Evolutionary conservation across 352 stramenopile genomes (phyloP).

Genomic region (Phytophthora ramorum): DNA sequence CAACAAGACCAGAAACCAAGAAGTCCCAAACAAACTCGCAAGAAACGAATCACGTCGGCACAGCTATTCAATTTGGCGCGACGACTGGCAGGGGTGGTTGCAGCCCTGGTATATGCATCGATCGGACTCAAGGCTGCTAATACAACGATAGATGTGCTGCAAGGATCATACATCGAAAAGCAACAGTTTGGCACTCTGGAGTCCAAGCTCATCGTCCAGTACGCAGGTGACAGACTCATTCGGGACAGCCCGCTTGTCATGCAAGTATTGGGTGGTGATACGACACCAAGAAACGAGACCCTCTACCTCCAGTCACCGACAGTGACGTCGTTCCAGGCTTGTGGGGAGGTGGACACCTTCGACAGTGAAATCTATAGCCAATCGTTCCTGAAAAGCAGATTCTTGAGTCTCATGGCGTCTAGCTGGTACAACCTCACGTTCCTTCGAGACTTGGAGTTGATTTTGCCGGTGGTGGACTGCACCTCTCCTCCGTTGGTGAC

Average conservation of each 20-base stretch:
- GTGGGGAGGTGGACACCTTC: constrained; percentile 17
- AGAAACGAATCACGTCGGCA: constrained; percentile 30
- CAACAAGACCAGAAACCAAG: not conserved
- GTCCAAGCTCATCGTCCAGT: constrained; percentile 39
- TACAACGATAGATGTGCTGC: constrained; percentile 27
- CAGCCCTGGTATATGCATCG: constrained; percentile 27
- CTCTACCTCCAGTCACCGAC: constrained; percentile 42
- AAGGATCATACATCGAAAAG: constrained; percentile 18
- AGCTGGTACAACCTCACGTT: constrained; percentile 43
- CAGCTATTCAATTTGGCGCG: constrained; percentile 38
- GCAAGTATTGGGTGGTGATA: constrained; percentile 34
- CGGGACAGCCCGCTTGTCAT: constrained; percentile 43
- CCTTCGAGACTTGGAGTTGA: constrained; percentile 34
- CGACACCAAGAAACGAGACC: constrained; percentile 33
- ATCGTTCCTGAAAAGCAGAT: constrained; percentile 22
- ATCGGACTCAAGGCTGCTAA: constrained; percentile 24
- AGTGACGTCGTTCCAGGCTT: constrained; percentile 28
- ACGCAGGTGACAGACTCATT: constrained; percentile 34
- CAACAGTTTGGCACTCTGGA: constrained; percentile 30
- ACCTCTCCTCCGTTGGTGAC: constrained; percentile 27
- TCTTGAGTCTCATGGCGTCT: constrained; percentile 21
- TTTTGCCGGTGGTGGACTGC: constrained; percentile 35
- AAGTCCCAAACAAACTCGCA: not conserved
- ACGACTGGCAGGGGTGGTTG: constrained; percentile 27
- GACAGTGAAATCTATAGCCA: constrained; percentile 35